Percentiles rank a stretch among this genome's conserved stretches.
Conservation (phyloP, 179 eudicot genomes). For the Actinidia arguta region DNA sequence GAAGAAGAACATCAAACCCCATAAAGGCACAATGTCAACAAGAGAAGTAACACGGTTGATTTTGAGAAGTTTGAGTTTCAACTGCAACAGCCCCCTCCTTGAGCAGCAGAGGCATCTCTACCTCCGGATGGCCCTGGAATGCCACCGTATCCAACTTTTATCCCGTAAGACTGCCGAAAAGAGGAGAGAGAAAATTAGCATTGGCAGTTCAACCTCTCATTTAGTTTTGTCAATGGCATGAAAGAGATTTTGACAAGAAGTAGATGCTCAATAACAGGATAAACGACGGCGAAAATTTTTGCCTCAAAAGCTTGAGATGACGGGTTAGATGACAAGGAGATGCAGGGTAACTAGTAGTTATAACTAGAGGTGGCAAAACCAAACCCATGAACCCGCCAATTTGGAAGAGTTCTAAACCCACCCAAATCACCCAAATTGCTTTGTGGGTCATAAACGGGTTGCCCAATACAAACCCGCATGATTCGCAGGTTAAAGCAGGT, state of each 20-base stretch:
- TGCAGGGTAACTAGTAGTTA: too few relatives aligned
- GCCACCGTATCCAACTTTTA: slow-evolving; percentile 72
- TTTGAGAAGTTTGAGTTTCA: slow-evolving; percentile 22
- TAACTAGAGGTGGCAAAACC: too few relatives aligned
- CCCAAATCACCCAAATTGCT: too few relatives aligned
- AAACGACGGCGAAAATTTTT: neutral
- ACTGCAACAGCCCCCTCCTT: slow-evolving; percentile 65
- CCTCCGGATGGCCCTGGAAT: slow-evolving; percentile 60
- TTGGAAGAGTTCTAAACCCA: too few relatives aligned
- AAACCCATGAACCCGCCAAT: too few relatives aligned
- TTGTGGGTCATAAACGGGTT: too few relatives aligned
- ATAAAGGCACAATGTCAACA: neutral
- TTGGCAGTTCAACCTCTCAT: neutral
- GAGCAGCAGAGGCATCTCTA: slow-evolving; percentile 62
- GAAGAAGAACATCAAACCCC: neutral
- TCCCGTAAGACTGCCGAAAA: slow-evolving; percentile 63
- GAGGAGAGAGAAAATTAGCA: slow-evolving; percentile 2
- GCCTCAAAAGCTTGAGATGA: neutral
- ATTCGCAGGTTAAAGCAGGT: too few relatives aligned
- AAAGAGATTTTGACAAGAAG: neutral
- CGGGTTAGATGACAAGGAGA: too few relatives aligned
- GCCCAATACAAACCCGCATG: too few relatives aligned
- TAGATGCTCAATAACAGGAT: neutral
- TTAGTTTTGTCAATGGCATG: neutral
- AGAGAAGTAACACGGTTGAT: neutral